Evolutionary conservation across 78 protist species (phyloP), one percentile per base, ranked within the genome.

Genomic region (Chrysochromulina parva): DNA sequence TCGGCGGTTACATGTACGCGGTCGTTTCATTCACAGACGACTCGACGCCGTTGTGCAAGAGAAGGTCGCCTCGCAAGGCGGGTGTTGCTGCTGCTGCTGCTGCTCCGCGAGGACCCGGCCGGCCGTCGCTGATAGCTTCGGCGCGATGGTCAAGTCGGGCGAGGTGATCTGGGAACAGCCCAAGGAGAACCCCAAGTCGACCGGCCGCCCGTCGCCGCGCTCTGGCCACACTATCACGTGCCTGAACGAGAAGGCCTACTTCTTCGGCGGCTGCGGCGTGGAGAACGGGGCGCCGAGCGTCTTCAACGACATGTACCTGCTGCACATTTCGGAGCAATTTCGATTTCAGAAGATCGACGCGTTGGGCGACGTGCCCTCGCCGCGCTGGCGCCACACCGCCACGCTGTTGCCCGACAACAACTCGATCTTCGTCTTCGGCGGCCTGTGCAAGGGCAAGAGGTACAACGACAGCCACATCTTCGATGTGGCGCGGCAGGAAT

Each of bases 341-440:
- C 1, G 38, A 5, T 17, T 14, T 14, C 17, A 28, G 80, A 9
- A 71, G 80, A 3, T 9, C 54, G 11, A 9, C 24, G 20, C 80
- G 20, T 0, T 38, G 24, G 54, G 80, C 54, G 80, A 24, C 48
- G 53, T 10, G 14, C 80, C 80, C 7, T 13, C 48, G 19, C 53
- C 80, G 80, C 80, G 80, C 7, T 71, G 80, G 80, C 80, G 80
- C 22, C 80, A 71, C 80, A 38, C 80, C n/a, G 80, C 80, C 26
- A 71, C 80, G 53, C 19, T 14, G 7, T 13, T 71, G 73, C 73
- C 73, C 1, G 80, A 71, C 80, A 38, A 38, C 80, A 71, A 28
- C 54, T 38, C 48, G 53, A n/a, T 71, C 53, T 38, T 71, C 80
- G 17, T 71, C 22, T 71, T 71, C 17, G 80, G 80, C 53, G 80